Conservation (phyloP, 768 basidiomycete species). For the Pleurotus platypus region DNA sequence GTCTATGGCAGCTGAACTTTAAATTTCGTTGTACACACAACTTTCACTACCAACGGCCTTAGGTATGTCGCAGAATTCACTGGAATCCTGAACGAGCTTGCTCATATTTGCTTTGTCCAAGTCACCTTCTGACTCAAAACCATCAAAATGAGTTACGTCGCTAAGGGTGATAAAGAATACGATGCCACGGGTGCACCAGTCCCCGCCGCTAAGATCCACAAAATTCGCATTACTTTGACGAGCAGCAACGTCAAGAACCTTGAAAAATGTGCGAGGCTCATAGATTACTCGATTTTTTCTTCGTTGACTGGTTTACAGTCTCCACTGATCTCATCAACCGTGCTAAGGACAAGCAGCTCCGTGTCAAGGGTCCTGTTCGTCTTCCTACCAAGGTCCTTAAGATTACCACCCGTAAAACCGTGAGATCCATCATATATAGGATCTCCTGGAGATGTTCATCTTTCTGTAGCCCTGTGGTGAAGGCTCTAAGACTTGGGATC, state of each 20-base stretch:
- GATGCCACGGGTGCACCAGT: slow-evolving; percentile 87
- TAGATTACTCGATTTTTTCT: neutral
- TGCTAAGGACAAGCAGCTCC: slow-evolving; percentile 99
- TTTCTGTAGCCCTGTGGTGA: slow-evolving; percentile 90
- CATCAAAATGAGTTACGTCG: slow-evolving; percentile 92
- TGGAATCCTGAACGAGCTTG: too few species aligned
- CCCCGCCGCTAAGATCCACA: slow-evolving; percentile 91
- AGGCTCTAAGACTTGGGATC: slow-evolving; percentile 99
- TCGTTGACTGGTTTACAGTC: slow-evolving; percentile 50
- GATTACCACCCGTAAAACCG: slow-evolving; percentile 99
- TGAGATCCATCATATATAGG: slow-evolving; percentile 33
- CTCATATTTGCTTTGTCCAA: slow-evolving; percentile 16
- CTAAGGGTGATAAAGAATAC: slow-evolving; percentile 97
- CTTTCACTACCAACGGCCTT: slow-evolving; percentile 10
- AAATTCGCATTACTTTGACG: slow-evolving; percentile 98
- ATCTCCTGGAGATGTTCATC: too few species aligned
- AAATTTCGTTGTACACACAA: slow-evolving; percentile 7
- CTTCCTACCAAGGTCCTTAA: slow-evolving; percentile 98
- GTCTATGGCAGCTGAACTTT: slow-evolving; percentile 1
- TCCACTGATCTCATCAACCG: slow-evolving; percentile 95
- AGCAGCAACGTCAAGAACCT: slow-evolving; percentile 97
- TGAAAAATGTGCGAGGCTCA: slow-evolving; percentile 78
- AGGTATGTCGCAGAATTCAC: slow-evolving; percentile 4
- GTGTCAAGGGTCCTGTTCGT: slow-evolving; percentile 97
- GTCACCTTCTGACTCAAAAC: slow-evolving; percentile 79